phyloP scores from a whole-genome alignment of 192 early-diverging fungal genomes.

The Ambispora gerdemannii region DNA sequence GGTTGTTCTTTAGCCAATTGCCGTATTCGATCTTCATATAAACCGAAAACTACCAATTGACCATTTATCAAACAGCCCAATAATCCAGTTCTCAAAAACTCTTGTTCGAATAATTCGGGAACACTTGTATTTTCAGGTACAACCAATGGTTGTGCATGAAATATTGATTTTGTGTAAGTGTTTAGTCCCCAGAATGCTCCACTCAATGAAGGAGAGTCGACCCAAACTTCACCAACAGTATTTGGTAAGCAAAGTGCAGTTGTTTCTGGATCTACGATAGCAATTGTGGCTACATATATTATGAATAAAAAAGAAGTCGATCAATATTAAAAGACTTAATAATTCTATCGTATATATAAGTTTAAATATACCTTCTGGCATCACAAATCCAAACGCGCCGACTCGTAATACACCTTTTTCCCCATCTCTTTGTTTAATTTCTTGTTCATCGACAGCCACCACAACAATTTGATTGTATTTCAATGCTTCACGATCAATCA shows the following conservation, averaged over 20 bases:
- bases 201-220: conserved; percentile 68
- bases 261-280: conserved; percentile 80
- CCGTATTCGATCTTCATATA: conserved; percentile 74
- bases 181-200: conserved; percentile 77
- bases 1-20: conserved; percentile 35
- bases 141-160: conserved; percentile 61
- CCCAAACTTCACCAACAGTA: conserved; percentile 84
- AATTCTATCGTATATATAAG: too few species aligned
- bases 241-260: conserved; percentile 68
- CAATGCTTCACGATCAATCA: conserved; percentile 67
- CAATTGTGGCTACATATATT: conserved; percentile 53
- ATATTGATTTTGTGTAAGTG: conserved; percentile 70
- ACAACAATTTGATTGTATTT: conserved; percentile 58
- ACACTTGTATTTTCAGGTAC: conserved; percentile 46
- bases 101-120: conserved; percentile 57
- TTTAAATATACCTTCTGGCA: conserved; percentile 58
- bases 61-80: conserved; percentile 69
- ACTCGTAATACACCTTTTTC: conserved; percentile 40
- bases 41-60: conserved; percentile 70
- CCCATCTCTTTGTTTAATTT: conserved; percentile 27
- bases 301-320: background rate
- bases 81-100: conserved; percentile 75
- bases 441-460: conserved; percentile 46
- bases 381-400: conserved; percentile 57
- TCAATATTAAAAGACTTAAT: too few species aligned